These are phyloP conservation scores for Pleoardoris graminearum DNA, from an alignment of 2,329 filamentous ascomycete genomes.

Conservation along the genomic window DNA sequence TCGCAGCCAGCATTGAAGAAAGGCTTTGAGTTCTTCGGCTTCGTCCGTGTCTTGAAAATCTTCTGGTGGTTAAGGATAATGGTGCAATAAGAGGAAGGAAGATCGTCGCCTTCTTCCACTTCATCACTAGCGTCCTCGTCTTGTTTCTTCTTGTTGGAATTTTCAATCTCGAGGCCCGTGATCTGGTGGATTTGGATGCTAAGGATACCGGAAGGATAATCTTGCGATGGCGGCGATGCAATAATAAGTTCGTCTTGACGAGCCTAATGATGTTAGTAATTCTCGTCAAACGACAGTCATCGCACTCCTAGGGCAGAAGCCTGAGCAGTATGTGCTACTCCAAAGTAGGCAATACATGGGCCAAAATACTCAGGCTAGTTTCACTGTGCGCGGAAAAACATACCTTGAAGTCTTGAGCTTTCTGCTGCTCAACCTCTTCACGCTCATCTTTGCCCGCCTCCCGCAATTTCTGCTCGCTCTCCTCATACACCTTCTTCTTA, in stretches of 20 bases:
- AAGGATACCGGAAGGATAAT: slow-evolving; percentile 68
- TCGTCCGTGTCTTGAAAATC: slow-evolving; percentile 70
- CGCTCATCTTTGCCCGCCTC: slow-evolving; percentile 65
- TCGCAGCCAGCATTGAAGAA: slow-evolving; percentile 80
- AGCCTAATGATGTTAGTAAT: slow-evolving; percentile 15
- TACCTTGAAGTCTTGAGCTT: slow-evolving; percentile 65
- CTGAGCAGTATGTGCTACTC: no score
- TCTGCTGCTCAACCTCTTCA: slow-evolving; percentile 68
- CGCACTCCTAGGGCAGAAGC: not conserved
- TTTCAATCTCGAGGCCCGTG: slow-evolving; percentile 66
- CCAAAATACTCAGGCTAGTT: no score
- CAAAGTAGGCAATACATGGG: no score
- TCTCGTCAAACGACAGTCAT: slow-evolving; percentile 44
- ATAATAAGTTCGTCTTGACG: slow-evolving; percentile 66
- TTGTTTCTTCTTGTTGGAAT: slow-evolving; percentile 58
- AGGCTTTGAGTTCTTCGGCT: slow-evolving; percentile 76
- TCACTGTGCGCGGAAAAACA: not conserved
- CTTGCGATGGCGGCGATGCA: slow-evolving; percentile 65
- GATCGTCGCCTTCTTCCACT: slow-evolving; percentile 63
- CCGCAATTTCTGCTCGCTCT: slow-evolving; percentile 65
- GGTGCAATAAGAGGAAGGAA: slow-evolving; percentile 72
- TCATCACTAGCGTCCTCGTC: slow-evolving; percentile 60
- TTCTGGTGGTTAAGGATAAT: slow-evolving; percentile 74
- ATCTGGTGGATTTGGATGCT: slow-evolving; percentile 75
- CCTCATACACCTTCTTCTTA: slow-evolving; percentile 58